phyloP scores from a whole-genome alignment of 2,329 filamentous ascomycete species.

The Fusarium virguliforme region DNA sequence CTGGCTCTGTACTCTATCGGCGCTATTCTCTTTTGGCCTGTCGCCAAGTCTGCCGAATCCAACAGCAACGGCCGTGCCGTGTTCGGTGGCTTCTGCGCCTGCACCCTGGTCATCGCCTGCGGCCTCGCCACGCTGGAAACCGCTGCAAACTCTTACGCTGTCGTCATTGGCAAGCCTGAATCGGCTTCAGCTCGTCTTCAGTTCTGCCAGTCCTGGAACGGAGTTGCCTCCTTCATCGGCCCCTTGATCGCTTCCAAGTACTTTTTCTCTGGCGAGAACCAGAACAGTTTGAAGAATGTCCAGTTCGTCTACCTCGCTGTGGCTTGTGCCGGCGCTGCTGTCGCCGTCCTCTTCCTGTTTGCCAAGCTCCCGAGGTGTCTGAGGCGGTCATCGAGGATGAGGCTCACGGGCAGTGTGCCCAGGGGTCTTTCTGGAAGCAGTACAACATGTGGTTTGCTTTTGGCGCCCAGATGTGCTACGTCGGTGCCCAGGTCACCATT shows the following conservation, averaged over 20 bases:
- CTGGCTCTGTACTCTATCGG: slow-evolving; percentile 76
- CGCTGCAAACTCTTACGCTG: slow-evolving; percentile 77
- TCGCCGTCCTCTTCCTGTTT: slow-evolving; percentile 77
- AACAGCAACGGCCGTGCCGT: slow-evolving; percentile 44
- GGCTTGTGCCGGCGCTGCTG: slow-evolving; percentile 75
- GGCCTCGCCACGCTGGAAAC: slow-evolving; percentile 83
- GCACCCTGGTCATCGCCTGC: slow-evolving; percentile 81
- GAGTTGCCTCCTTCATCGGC: slow-evolving; percentile 79
- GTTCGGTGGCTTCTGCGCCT: slow-evolving; percentile 82
- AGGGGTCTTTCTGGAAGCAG: slow-evolving; percentile 78
- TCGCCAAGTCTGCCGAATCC: slow-evolving; percentile 65
- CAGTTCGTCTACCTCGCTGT: slow-evolving; percentile 85
- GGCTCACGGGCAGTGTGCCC: slow-evolving; percentile 66
- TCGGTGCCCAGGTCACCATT: slow-evolving; percentile 78
- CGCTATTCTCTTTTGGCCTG: slow-evolving; percentile 69
- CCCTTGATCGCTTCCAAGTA: slow-evolving; percentile 81
- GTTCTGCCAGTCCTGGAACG: slow-evolving; percentile 83
- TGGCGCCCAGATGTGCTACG: slow-evolving; percentile 84
- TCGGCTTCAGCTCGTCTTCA: slow-evolving; percentile 54
- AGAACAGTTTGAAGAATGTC: slow-evolving; percentile 74
- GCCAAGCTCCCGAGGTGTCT: slow-evolving; percentile 80
- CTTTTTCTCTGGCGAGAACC: slow-evolving; percentile 76
- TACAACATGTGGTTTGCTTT: slow-evolving; percentile 84
- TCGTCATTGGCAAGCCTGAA: slow-evolving; percentile 67
- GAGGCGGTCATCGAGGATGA: slow-evolving; percentile 59